Evolutionary conservation across 2,329 filamentous ascomycete species (phyloP).

Genomic region (Diaporthe destruens): DNA sequence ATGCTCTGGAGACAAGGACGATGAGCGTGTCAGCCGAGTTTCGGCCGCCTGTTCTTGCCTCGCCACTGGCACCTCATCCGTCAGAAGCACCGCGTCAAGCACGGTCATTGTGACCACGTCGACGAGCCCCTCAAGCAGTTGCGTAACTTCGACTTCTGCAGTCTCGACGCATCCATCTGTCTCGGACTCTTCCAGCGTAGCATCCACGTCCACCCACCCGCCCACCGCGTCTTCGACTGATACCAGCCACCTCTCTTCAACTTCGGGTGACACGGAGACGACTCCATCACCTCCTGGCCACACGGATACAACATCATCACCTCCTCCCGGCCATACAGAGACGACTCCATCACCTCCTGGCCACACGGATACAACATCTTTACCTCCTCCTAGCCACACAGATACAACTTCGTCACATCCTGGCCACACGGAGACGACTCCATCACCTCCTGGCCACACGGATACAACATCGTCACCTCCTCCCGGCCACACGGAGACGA

Average conservation of each 20-base stretch:
- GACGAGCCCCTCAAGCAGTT: not conserved
- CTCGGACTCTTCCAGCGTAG: not conserved
- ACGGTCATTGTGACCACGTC: not conserved
- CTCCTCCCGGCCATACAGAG: no score
- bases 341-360: no score
- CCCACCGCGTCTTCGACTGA: not conserved
- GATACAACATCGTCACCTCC: no score
- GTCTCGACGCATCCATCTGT: not conserved
- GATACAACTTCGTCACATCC: no score
- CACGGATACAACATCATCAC: not conserved
- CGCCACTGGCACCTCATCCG: not conserved
- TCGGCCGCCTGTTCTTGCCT: slow-evolving; percentile 6
- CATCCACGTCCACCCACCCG: not conserved
- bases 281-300: not conserved
- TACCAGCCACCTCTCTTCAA: not conserved
- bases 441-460: no score
- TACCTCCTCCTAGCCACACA: no score
- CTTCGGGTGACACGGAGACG: not conserved
- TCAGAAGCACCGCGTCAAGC: not conserved
- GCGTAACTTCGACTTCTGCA: not conserved
- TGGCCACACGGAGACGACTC: no score
- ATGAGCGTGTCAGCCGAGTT: slow-evolving; percentile 9
- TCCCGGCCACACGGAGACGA: no score
- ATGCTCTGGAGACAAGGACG: not conserved
- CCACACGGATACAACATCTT: no score